Conservation (phyloP, 495 filamentous ascomycete species). For the Bacidia gigantensis region DNA sequence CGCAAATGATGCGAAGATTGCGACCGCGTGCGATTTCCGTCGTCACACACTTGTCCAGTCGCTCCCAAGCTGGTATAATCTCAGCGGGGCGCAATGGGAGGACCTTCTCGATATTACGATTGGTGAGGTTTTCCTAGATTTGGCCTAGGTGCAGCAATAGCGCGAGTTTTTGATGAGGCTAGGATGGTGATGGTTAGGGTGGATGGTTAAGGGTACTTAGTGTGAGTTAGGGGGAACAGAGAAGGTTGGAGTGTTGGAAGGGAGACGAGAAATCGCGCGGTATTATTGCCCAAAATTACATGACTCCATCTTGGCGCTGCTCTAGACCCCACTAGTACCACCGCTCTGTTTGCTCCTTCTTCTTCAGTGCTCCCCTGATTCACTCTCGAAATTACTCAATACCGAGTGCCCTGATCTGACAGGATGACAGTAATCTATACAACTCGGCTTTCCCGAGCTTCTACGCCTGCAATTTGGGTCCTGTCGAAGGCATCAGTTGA, state of each 20-base stretch:
- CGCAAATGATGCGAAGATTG: too few species aligned
- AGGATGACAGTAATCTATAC: too few species aligned
- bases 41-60: too few species aligned
- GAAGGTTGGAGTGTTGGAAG: slow-evolving; percentile 1
- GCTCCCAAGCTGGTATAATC: too few species aligned
- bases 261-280: not conserved
- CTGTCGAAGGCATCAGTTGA: not conserved
- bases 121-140: slow-evolving; percentile 7
- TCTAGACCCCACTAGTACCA: not conserved
- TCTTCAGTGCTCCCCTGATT: not conserved
- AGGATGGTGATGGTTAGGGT: slow-evolving; percentile 5
- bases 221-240: not conserved
- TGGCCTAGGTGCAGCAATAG: slow-evolving; percentile 7
- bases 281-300: not conserved
- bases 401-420: too few species aligned
- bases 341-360: not conserved
- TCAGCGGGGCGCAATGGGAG: not conserved
- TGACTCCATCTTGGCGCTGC: slow-evolving; percentile 1
- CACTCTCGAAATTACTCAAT: too few species aligned
- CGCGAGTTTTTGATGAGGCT: slow-evolving; percentile 2
- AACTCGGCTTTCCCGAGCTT: not conserved
- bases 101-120: not conserved
- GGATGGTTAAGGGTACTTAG: slow-evolving; percentile 4
- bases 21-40: too few species aligned
- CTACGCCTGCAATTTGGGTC: not conserved